These are phyloP conservation scores for Leishmania guyanensis DNA, from an alignment of 208 protist species.

Conservation along the genomic window DNA sequence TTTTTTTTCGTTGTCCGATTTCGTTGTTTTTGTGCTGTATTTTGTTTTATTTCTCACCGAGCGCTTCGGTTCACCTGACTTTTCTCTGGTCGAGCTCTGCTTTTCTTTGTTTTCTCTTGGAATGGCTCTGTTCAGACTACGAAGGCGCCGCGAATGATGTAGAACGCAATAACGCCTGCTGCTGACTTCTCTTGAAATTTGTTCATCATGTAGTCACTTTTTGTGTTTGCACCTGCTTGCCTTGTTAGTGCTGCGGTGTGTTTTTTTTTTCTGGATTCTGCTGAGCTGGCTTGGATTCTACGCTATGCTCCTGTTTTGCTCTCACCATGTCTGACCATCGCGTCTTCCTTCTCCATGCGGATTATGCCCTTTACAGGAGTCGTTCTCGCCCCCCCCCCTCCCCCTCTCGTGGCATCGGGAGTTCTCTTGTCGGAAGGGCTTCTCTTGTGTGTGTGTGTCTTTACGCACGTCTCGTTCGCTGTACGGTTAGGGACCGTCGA, in stretches of 20 bases:
- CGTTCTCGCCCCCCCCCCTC: too few relatives aligned
- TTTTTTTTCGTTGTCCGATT: background rate
- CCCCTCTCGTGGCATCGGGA: too few relatives aligned
- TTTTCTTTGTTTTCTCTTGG: slow-evolving; percentile 19
- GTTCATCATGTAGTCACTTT: background rate
- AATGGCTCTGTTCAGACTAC: too few relatives aligned
- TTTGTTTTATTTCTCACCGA: background rate
- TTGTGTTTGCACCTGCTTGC: background rate
- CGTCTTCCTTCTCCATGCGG: slow-evolving; percentile 1
- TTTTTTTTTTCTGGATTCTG: slow-evolving; percentile 11
- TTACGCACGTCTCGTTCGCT: background rate
- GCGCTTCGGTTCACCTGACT: background rate
- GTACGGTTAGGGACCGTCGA: background rate
- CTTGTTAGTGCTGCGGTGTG: background rate
- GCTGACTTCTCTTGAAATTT: background rate
- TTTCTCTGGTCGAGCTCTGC: background rate
- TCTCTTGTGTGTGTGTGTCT: background rate
- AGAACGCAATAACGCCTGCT: background rate
- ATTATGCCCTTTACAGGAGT: too few relatives aligned
- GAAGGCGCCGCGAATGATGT: too few relatives aligned
- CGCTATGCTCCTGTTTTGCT: slow-evolving; percentile 13
- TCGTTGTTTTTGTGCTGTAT: background rate
- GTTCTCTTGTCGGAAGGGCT: too few relatives aligned
- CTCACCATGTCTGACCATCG: background rate
- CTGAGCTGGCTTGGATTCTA: slow-evolving; percentile 2